Evolutionary conservation across 768 basidiomycete species (phyloP), one percentile per base, ranked within the genome.

Genomic region (Tephrocybe rancida): DNA sequence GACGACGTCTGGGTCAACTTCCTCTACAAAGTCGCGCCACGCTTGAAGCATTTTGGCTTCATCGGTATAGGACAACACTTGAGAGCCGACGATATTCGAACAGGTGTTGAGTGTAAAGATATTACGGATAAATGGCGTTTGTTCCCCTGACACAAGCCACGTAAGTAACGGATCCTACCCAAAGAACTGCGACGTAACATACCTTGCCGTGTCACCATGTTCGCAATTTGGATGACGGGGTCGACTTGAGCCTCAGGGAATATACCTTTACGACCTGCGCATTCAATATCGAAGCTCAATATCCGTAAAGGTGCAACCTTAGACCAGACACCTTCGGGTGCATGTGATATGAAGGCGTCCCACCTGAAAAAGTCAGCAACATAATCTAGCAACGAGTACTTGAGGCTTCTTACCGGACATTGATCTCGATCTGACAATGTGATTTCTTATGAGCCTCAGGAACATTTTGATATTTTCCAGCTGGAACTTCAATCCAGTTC

Each of bases 121-220:
- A 60, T 99, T 99, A 13, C 96, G 86, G 56, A 99, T 87, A 71
- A 98, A 99, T 0, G 97, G 97, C 53, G 92, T 87, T 38, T 76
- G 77, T 62, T 98, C 95, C 60, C 96, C 95, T 96, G 9, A 60
- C 11, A 8, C 50, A 22, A 39, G 10, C 27, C 27, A 42, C 10
- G 35, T 45, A 48, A 38, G 53, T 46, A 56, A 54, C 39, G 24
- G 55, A 32, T 29, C 43, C 14, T 13, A 43, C 45, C 10, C 7
- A 35, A 1, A 22, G 30, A 54, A 18, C 11, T 30, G 25, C 39
- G 11, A 2, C 4, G 22, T 32, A 14, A 59, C 73, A n/a, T 50
- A 93, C 95, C 95, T 82, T 99, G 97, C 4, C 90, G 81, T 30
- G 95, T 98, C 10, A 98, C 96, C 97, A 98, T 98, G 68, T 93